Evolutionary conservation across 371 early-diverging fungal genomes (phyloP).

Genomic region (Mucor saturninus): DNA sequence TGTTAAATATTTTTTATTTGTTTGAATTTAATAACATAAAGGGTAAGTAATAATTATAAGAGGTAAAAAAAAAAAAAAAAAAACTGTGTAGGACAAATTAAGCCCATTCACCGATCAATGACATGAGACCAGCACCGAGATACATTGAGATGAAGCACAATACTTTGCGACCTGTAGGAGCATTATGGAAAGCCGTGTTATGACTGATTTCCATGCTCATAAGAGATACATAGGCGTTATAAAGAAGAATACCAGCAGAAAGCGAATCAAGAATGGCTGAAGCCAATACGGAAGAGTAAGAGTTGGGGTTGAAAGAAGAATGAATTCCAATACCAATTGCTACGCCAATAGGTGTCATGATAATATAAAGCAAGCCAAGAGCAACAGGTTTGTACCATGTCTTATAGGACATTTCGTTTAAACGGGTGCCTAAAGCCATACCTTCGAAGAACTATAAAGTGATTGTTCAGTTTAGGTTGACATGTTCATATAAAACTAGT

Average conservation of each 20-base stretch:
- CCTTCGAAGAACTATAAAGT: slow-evolving; percentile 82
- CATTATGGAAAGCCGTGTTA: slow-evolving; percentile 55
- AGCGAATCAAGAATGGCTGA: slow-evolving; percentile 81
- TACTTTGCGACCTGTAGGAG: slow-evolving; percentile 42
- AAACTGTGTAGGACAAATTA: slow-evolving; percentile 23
- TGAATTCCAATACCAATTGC: slow-evolving; percentile 78
- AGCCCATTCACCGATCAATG: slow-evolving; percentile 72
- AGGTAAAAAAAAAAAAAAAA: too few relatives aligned
- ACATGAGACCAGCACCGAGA: slow-evolving; percentile 72
- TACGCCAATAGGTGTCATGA: slow-evolving; percentile 80
- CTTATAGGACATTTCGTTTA: slow-evolving; percentile 69
- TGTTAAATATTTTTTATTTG: too few relatives aligned
- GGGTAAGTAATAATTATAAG: too few relatives aligned
- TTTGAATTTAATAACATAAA: too few relatives aligned
- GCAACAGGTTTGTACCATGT: slow-evolving; percentile 37
- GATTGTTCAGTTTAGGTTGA: not conserved
- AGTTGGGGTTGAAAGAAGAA: slow-evolving; percentile 52
- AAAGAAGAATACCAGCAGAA: slow-evolving; percentile 84
- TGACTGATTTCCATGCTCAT: slow-evolving; percentile 72
- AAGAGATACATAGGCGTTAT: slow-evolving; percentile 75
- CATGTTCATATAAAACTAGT: too few relatives aligned
- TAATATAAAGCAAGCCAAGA: slow-evolving; percentile 48
- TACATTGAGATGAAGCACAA: slow-evolving; percentile 60
- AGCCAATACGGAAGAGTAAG: slow-evolving; percentile 59
- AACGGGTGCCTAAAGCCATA: slow-evolving; percentile 78